Base-by-base conservation (phyloP, 306 rosid species). In the Cucurbita pepo region DNA sequence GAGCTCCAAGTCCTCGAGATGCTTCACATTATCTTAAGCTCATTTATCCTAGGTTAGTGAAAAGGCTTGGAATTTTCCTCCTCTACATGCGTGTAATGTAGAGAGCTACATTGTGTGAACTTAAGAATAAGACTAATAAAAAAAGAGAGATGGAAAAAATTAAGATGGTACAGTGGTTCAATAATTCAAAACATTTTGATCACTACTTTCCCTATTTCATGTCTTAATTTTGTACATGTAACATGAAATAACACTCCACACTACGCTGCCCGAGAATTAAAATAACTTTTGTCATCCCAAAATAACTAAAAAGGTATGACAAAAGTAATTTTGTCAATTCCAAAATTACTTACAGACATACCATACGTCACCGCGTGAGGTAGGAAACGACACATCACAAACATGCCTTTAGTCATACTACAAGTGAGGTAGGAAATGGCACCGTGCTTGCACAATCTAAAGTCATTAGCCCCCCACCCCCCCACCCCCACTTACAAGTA, bases 361-460 rank as follows among this genome's bases (percentile, higher is more conserved):
- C 34, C 34, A 2, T 30, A 30, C 3, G 3, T 30, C 34, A 25
- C 25, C 25, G 2, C 25, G 25, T 25, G 2, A 25, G 25, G 25
- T 25, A 25, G 3, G 34, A 30, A 30, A 30, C 34, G 34, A 30
- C 34, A 30, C 34, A 30, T 30, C 34, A 30, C 34, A 30, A 40
- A 12, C 52, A 47, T 47, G 0, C 16, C 13, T 50, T 64, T 44
- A 44, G 54, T 65, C 34, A 64, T 30, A 30, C 54, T 65, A 65
- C n/a, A 65, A 5, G 54, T 65, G 38, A 65, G 71, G 36, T 18
- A 44, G 18, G 54, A 11, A 44, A 65, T 41, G 70, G n/a, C 71
- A 44, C 38, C 8, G 71, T 65, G 54, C 71, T 5, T 59, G 62
- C 76, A 81, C 48, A 78, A 64, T 74, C 71, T 81, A 74, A 77